Percentiles rank a stretch among this genome's conserved stretches.
phyloP scores from a whole-genome alignment of 1,284 basidiomycete species.

The Cryptococcus hybrid region DNA sequence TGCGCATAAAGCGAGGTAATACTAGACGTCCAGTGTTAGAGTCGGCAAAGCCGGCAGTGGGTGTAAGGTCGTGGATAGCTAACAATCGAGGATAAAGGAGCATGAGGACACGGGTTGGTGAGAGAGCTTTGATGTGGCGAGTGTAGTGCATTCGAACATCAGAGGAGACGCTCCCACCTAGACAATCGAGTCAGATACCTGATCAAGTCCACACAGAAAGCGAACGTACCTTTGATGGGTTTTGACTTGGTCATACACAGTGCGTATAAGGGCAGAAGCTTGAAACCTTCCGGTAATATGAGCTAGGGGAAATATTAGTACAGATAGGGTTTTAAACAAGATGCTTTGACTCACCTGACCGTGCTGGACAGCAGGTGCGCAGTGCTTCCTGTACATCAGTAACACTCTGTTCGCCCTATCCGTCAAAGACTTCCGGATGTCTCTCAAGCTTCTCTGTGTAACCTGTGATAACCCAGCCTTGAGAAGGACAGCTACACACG shows the following conservation, averaged over 20 bases:
- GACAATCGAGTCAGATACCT: not conserved
- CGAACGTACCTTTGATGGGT: conserved; percentile 72
- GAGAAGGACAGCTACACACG: conserved; percentile 68
- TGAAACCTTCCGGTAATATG: conserved; percentile 92
- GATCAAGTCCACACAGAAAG: not conserved
- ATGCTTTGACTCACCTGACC: conserved; percentile 64
- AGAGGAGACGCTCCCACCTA: conserved; percentile 71
- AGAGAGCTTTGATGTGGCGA: conserved; percentile 69
- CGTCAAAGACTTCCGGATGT: conserved; percentile 79
- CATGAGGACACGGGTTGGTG: conserved; percentile 68
- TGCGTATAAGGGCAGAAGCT: conserved; percentile 79
- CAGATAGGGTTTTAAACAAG: not conserved
- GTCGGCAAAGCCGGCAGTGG: conserved; percentile 63
- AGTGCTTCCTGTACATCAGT: conserved; percentile 85
- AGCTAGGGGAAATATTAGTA: conserved; percentile 55
- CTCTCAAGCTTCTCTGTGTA: conserved; percentile 62
- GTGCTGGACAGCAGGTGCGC: conserved; percentile 75
- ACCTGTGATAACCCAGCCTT: conserved; percentile 76
- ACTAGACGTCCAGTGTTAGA: conserved; percentile 58
- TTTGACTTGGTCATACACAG: conserved; percentile 88
- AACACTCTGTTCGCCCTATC: conserved; percentile 82
- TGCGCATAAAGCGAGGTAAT: conserved; percentile 78
- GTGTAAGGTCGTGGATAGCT: conserved; percentile 81
- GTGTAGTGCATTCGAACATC: conserved; percentile 89
- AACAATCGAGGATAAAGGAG: conserved; percentile 87